These are phyloP conservation scores for Epichloe amarillans DNA, from an alignment of 2,329 filamentous ascomycete species.

Conservation along the genomic window DNA sequence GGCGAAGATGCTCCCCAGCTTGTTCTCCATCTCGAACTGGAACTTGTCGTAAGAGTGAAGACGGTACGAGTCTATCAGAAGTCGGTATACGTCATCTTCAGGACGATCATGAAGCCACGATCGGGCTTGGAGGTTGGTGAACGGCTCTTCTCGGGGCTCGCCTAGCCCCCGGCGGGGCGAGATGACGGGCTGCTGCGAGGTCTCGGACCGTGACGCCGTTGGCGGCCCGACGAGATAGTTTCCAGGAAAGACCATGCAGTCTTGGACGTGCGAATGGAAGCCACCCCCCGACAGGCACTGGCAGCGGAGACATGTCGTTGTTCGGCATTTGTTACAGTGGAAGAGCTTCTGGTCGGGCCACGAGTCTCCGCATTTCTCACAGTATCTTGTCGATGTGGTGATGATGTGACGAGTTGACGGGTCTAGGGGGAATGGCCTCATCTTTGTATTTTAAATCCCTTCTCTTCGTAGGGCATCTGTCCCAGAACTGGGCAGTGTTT, in stretches of 20 bases:
- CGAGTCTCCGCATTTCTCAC: background rate
- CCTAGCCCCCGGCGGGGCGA: conserved; percentile 9
- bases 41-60: conserved; percentile 23
- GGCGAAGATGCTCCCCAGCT: conserved; percentile 11
- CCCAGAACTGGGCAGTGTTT: too few species aligned
- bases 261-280: background rate
- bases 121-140: conserved; percentile 17
- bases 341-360: background rate
- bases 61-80: conserved; percentile 30
- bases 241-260: conserved; percentile 2
- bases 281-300: background rate
- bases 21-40: conserved; percentile 8
- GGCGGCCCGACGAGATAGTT: background rate
- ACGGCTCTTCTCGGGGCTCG: conserved; percentile 16
- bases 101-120: conserved; percentile 26
- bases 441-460: background rate
- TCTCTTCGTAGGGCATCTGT: too few species aligned
- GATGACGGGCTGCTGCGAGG: background rate
- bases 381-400: background rate
- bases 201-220: background rate
- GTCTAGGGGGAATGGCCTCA: background rate
- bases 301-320: background rate
- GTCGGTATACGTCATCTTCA: conserved; percentile 25
- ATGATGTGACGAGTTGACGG: background rate
- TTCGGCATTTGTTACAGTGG: conserved; percentile 1